Evolutionary conservation across 2,329 filamentous ascomycete species (phyloP), one percentile per base, ranked within the genome.

Genomic region (Huntiella omanensis): DNA sequence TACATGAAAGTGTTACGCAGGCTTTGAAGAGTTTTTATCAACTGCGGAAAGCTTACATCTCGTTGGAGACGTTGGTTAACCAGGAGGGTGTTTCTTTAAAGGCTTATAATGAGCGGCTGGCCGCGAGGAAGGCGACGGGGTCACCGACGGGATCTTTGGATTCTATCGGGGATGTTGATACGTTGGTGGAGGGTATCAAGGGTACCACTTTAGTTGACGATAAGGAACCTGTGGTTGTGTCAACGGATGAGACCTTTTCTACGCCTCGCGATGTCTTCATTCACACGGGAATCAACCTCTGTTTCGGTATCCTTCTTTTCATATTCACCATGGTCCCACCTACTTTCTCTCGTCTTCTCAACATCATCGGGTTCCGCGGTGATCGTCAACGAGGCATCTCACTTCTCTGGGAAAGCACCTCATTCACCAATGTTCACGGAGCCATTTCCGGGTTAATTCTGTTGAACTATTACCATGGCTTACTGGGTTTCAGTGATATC

Each of bases 321-420:
- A 69, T 96, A 46, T 77, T 96, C n/a, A 92, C 85, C 10, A 81
- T 96, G 65, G 77, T 96, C 1, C 92, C 91, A 0, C 91, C 91
- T 0, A 76, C 87, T 0, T 94, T 96, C 60, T 80, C 75, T n/a
- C 81, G 77, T 47, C 71, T 98, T 1, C 69, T 96, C 3, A 83
- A 80, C 49, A 80, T 96, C 37, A 81, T 95, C 28, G 91, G 91
- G 1, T 96, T 96, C 63, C 78, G 75, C 51, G 91, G 91, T 32
- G 87, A 96, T 58, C 79, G 87, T 38, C 76, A 84, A 51, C 72
- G 80, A 35, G 91, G 87, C 7, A 69, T 95, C 32, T 69, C 72
- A 35, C 81, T 95, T 74, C 74, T 98, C 4, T 98, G 91, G 91
- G 78, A 83, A 58, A 83, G 85, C 10, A 86, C 84, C 16, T 77